Evolutionary conservation across 2,329 filamentous ascomycete genomes (phyloP).

Genomic region (Epichloe typhina): DNA sequence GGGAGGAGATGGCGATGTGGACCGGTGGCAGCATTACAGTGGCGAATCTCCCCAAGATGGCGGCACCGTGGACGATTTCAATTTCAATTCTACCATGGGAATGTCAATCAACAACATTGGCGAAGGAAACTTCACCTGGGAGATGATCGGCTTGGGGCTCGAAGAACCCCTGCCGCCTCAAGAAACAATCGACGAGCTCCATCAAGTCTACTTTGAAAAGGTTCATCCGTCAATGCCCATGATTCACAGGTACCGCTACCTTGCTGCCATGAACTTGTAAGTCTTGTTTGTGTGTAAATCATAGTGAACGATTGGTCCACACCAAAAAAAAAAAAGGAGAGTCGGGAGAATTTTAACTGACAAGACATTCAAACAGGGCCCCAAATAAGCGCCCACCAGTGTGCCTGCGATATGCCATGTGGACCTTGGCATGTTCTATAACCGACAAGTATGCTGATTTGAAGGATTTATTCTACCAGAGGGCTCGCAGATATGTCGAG

Average conservation of each 20-base stretch:
- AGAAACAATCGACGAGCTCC: constrained; percentile 68
- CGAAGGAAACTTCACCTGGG: constrained; percentile 61
- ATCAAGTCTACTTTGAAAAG: constrained; percentile 82
- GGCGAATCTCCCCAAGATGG: constrained; percentile 38
- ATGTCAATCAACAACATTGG: constrained; percentile 35
- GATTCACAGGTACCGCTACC: constrained; percentile 78
- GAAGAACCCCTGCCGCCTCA: constrained; percentile 47
- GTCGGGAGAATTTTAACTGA: not conserved
- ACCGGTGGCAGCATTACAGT: constrained; percentile 43
- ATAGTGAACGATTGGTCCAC: not conserved
- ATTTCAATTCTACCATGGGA: constrained; percentile 36
- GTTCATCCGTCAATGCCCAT: constrained; percentile 76
- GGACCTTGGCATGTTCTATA: constrained; percentile 80
- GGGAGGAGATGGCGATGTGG: constrained; percentile 32
- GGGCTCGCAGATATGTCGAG: constrained; percentile 82
- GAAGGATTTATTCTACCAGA: constrained; percentile 80
- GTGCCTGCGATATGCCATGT: constrained; percentile 85
- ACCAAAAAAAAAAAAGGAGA: not conserved
- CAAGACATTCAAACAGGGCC: constrained; percentile 32
- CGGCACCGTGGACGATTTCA: constrained; percentile 40
- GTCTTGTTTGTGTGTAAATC: constrained; percentile 10
- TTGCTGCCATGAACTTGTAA: constrained; percentile 74
- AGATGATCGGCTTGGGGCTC: constrained; percentile 50
- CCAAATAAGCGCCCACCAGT: constrained; percentile 76
- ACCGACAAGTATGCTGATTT: constrained; percentile 68